Base-by-base conservation (phyloP, 2,329 filamentous ascomycete genomes). In the Diplodia intermedia region DNA sequence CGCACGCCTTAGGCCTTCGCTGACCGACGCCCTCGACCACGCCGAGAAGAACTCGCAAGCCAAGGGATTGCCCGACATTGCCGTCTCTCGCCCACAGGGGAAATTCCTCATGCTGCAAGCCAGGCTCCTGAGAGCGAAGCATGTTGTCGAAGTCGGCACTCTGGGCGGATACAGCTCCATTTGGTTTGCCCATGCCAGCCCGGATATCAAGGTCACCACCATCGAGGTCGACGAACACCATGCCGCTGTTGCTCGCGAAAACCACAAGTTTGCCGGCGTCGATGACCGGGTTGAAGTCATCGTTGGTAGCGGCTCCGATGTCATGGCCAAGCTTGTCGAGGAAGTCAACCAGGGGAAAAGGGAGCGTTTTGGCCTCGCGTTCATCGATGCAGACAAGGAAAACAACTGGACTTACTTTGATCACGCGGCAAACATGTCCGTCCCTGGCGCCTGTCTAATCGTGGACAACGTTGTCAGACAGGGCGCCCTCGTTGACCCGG, bases 151-250 rank as follows among this genome's bases (percentile, higher is more conserved):
- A 72, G 77, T 88, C 57, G 86, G 86, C 29, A 87, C 84, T 0
- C 73, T 88, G 31, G 85, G 85, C 14, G 86, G 82, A 8, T 88
- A 86, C 73, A 82, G 81, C 1, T 81, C 83, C 15, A 84, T 87
- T 66, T 87, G 83, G 79, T 79, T 88, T 60, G 85, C 84, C 2
- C 74, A 74, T 23, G 72, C 77, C 14, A 75, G 73, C 12, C 77
- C 78, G 0, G 72, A 76, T 23, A 71, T 79, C 4, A 73, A 79
- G 20, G 80, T 88, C 18, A 86, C 83, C 0, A 86, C 80, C 56
- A 79, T 88, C 60, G 86, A 88, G 71, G 79, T 84, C 43, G 73
- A 85, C 68, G 71, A 78, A 0, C 77, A 83, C 29, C 79, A 84
- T 66, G 81, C 80, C 0, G 75, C 81, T 0, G 81, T 86, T 1